Conservation (phyloP, 352 stramenopile genomes). For the Phytopythium boreale region DNA sequence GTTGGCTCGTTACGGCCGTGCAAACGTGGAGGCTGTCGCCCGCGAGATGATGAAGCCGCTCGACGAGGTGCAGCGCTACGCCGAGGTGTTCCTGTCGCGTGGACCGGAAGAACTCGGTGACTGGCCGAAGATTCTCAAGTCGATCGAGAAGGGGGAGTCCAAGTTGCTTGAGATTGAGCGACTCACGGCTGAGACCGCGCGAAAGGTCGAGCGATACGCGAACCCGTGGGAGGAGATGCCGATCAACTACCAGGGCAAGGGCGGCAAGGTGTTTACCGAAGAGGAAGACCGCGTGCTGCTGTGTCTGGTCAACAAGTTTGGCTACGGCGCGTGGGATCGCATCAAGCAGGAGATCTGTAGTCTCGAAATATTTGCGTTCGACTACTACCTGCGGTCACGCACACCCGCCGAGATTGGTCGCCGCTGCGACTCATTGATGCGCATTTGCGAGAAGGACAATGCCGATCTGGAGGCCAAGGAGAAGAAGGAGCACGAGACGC, state of each 20-base stretch:
- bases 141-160: conserved; percentile 86
- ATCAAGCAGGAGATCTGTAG: conserved; percentile 96
- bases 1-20: conserved; percentile 71
- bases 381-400: conserved; percentile 98
- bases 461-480: conserved; percentile 76
- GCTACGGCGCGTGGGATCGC: conserved; percentile 95
- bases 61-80: conserved; percentile 69
- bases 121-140: conserved; percentile 85
- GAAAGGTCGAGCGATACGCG: conserved; percentile 74
- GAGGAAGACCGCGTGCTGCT: conserved; percentile 98
- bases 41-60: conserved; percentile 82
- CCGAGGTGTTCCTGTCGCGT: conserved; percentile 58
- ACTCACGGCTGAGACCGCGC: conserved; percentile 67
- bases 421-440: conserved; percentile 94
- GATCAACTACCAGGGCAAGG: conserved; percentile 89
- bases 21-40: conserved; percentile 71
- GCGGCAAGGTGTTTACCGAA: conserved; percentile 93
- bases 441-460: conserved; percentile 94
- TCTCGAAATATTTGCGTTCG: conserved; percentile 94
- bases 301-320: conserved; percentile 96
- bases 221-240: conserved; percentile 87
- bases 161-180: conserved; percentile 87
- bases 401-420: conserved; percentile 95
- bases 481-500: conserved; percentile 71
- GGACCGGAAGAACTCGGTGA: conserved; percentile 73